These are phyloP conservation scores for Monascus purpureus DNA, from an alignment of 495 filamentous ascomycete genomes.

Conservation along the genomic window DNA sequence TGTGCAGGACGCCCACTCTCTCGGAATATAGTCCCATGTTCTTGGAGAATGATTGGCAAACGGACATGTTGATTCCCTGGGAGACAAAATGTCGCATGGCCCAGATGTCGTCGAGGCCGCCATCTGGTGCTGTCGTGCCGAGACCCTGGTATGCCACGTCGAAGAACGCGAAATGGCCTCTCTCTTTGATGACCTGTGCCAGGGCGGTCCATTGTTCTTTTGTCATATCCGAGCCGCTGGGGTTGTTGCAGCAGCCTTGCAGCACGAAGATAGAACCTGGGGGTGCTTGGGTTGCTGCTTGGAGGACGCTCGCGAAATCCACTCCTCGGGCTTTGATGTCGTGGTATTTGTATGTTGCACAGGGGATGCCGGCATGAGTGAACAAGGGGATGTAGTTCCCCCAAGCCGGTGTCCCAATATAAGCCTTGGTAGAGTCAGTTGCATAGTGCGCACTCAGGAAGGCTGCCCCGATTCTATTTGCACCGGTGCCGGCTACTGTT, in stretches of 20 bases:
- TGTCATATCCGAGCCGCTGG: constrained; percentile 37
- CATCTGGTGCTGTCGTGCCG: constrained; percentile 36
- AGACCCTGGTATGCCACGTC: constrained; percentile 46
- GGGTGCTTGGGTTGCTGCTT: constrained; percentile 24
- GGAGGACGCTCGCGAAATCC: constrained; percentile 32
- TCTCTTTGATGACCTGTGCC: constrained; percentile 33
- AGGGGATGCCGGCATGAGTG: constrained; percentile 27
- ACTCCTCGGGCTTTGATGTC: constrained; percentile 27
- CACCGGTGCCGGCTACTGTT: constrained; percentile 86
- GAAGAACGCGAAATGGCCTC: constrained; percentile 40
- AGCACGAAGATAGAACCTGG: constrained; percentile 32
- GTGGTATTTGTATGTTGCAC: constrained; percentile 37
- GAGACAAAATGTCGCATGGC: constrained; percentile 39
- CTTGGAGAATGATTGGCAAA: constrained; percentile 41
- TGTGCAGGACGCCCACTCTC: constrained; percentile 36
- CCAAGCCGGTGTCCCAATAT: constrained; percentile 36
- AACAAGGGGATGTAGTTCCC: constrained; percentile 35
- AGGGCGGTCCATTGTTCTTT: constrained; percentile 41
- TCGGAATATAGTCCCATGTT: constrained; percentile 43
- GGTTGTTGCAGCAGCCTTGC: constrained; percentile 43
- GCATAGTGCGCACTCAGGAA: constrained; percentile 58
- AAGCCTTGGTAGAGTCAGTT: constrained; percentile 31
- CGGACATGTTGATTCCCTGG: constrained; percentile 32
- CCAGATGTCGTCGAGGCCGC: constrained; percentile 38
- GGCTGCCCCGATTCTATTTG: constrained; percentile 73